A percentile compares a stretch with the other conserved stretches of the same genome.
Conservation (phyloP, 371 early-diverging fungal species). For the Mortierella sp. region DNA sequence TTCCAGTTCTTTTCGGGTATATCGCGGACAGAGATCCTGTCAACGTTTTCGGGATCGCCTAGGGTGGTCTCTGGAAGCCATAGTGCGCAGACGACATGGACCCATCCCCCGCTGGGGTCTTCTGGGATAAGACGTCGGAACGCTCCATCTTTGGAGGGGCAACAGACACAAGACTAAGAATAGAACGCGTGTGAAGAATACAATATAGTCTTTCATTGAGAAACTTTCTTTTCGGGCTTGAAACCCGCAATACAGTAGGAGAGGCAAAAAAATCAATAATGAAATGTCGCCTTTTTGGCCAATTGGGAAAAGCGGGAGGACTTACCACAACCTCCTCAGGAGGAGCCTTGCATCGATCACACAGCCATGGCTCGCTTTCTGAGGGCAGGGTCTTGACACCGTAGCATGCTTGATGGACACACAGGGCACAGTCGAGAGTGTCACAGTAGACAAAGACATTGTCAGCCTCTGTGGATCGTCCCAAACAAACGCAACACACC, state of each 20-base stretch:
- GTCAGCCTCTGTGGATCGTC: constrained; percentile 58
- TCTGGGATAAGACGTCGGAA: constrained; percentile 60
- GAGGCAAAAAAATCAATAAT: constrained; percentile 12
- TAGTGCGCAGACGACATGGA: constrained; percentile 64
- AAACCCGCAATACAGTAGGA: constrained; percentile 3
- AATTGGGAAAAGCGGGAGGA: constrained; percentile 4
- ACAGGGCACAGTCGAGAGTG: constrained; percentile 64
- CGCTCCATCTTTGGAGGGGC: constrained; percentile 65
- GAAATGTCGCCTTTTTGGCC: neutral
- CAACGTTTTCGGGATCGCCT: constrained; percentile 55
- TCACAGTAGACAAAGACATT: constrained; percentile 67
- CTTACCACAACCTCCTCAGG: constrained; percentile 61
- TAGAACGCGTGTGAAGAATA: constrained; percentile 19
- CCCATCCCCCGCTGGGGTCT: constrained; percentile 59
- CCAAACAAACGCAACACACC: constrained; percentile 66
- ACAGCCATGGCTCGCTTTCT: constrained; percentile 62
- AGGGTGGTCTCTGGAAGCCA: constrained; percentile 63
- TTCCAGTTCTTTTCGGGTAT: constrained; percentile 62
- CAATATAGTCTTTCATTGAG: constrained; percentile 15
- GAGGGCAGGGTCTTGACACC: constrained; percentile 58
- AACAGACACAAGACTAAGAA: constrained; percentile 63
- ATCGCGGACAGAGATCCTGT: constrained; percentile 50
- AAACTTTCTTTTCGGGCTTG: constrained; percentile 20
- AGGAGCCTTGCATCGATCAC: constrained; percentile 61
- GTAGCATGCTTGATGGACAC: constrained; percentile 65